These are phyloP conservation scores for Citrus mangshanensis DNA, from an alignment of 345 rosid species.

Conservation along the genomic window DNA sequence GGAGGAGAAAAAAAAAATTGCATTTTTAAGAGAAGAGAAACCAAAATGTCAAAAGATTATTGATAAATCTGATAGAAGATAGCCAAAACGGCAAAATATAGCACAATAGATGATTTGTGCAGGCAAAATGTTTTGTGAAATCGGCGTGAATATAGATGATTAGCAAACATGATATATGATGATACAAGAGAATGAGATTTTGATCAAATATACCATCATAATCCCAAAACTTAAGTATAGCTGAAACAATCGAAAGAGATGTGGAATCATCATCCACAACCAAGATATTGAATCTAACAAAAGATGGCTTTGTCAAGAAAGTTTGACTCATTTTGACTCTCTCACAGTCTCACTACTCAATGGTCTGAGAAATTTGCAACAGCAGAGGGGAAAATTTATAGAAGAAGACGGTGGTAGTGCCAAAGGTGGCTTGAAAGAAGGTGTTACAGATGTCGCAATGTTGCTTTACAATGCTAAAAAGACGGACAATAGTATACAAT, in stretches of 20 bases:
- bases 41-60: neutral
- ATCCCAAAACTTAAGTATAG: slow-evolving; percentile 37
- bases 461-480: neutral
- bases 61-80: neutral
- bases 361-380: neutral
- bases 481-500: neutral
- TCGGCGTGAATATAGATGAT: neutral
- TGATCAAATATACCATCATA: slow-evolving; percentile 46
- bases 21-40: neutral
- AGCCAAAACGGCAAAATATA: neutral
- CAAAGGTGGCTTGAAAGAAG: neutral
- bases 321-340: slow-evolving; percentile 11
- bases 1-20: neutral
- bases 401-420: neutral
- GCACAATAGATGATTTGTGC: neutral
- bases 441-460: neutral
- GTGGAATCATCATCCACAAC: slow-evolving; percentile 68
- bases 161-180: neutral
- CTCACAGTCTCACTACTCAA: neutral
- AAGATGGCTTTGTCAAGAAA: slow-evolving; percentile 12
- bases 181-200: neutral
- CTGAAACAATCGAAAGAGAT: slow-evolving; percentile 42
- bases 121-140: neutral
- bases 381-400: neutral
- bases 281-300: slow-evolving; percentile 34